phyloP scores from a whole-genome alignment of 805 yeast species.

The Candida andamanensis region DNA sequence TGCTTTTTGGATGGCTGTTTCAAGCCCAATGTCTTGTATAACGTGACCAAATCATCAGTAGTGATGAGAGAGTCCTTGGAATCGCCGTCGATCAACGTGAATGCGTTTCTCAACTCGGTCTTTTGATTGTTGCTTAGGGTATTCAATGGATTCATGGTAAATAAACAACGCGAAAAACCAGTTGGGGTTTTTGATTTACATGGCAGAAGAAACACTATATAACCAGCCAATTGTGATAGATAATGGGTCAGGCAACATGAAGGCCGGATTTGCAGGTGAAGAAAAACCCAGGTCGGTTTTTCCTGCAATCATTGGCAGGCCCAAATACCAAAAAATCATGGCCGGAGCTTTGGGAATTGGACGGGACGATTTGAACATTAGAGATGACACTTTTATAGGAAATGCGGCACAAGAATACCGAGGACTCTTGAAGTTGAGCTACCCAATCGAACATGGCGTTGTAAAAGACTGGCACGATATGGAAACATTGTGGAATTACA shows the following conservation, averaged over 20 bases:
- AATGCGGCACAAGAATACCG: slow-evolving; percentile 66
- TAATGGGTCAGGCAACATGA: slow-evolving; percentile 74
- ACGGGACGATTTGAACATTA: slow-evolving; percentile 36
- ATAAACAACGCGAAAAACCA: background rate
- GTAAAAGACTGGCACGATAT: slow-evolving; percentile 81
- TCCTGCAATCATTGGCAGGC: slow-evolving; percentile 69
- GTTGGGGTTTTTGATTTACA: background rate
- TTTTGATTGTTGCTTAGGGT: slow-evolving; percentile 57
- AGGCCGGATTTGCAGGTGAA: slow-evolving; percentile 92
- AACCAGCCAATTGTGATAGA: slow-evolving; percentile 45
- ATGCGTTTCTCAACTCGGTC: slow-evolving; percentile 64
- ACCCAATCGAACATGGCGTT: slow-evolving; percentile 78
- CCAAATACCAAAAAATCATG: slow-evolving; percentile 81
- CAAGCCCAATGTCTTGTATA: slow-evolving; percentile 51
- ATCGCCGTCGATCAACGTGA: slow-evolving; percentile 76
- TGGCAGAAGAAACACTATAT: slow-evolving; percentile 20
- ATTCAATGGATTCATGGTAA: slow-evolving; percentile 5
- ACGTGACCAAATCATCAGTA: slow-evolving; percentile 47
- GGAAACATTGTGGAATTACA: slow-evolving; percentile 75
- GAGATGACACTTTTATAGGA: slow-evolving; percentile 72
- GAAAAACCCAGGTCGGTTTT: slow-evolving; percentile 67
- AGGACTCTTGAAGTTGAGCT: slow-evolving; percentile 65
- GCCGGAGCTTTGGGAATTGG: slow-evolving; percentile 45
- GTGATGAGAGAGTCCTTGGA: slow-evolving; percentile 63
- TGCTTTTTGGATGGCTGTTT: slow-evolving; percentile 38